phyloP scores from a whole-genome alignment of 1,139 yeast genomes.

The Hyphopichia wangnamkhiaoensis region DNA sequence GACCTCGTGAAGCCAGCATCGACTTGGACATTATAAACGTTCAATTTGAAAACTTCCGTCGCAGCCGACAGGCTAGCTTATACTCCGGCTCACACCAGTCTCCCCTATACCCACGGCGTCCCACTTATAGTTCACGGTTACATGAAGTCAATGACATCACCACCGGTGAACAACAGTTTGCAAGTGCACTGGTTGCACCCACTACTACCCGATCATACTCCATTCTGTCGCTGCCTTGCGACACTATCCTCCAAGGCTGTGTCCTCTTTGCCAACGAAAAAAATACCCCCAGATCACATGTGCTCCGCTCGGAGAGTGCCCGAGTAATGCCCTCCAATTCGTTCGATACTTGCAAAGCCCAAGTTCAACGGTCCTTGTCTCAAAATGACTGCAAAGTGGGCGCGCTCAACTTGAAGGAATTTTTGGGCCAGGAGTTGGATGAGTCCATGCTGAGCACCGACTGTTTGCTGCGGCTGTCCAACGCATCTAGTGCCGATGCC shows the following conservation, averaged over 20 bases:
- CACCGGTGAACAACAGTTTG: no score
- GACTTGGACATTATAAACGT: slow-evolving; percentile 21
- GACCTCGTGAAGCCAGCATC: slow-evolving; percentile 10
- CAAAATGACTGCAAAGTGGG: not conserved
- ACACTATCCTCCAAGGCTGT: no score
- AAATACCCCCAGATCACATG: not conserved
- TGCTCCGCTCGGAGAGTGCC: not conserved
- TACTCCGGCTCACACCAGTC: not conserved
- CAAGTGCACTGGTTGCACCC: no score
- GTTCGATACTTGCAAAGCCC: not conserved
- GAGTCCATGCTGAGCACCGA: no score
- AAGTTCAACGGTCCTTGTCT: not conserved
- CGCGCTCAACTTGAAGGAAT: not conserved
- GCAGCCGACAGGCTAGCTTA: not conserved
- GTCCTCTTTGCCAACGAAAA: no score
- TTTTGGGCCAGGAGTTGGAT: no score
- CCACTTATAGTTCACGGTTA: no score
- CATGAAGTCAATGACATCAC: no score
- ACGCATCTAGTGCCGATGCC: no score
- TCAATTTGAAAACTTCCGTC: slow-evolving; percentile 9
- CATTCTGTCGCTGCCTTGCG: not conserved
- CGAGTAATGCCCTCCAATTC: not conserved
- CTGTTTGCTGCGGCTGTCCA: no score
- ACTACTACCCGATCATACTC: not conserved
- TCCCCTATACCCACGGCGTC: not conserved